Evolutionary conservation across 768 basidiomycete genomes (phyloP).

Genomic region (Boletus sp.): DNA sequence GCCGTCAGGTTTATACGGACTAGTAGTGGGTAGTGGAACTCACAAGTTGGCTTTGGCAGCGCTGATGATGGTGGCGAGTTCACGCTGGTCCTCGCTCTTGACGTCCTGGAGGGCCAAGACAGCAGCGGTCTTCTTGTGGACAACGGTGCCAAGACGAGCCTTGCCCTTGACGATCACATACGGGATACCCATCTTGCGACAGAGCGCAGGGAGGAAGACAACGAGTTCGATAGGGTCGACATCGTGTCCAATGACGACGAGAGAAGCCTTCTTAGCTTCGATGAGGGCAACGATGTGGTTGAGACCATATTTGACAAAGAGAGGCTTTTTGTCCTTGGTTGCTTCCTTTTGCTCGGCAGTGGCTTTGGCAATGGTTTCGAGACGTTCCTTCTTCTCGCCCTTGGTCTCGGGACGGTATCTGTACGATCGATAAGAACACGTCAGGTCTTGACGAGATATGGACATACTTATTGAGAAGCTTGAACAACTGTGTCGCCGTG

Average conservation of each 20-base stretch:
- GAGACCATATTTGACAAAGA: conserved; percentile 93
- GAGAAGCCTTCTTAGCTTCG: conserved; percentile 95
- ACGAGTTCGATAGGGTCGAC: conserved; percentile 99
- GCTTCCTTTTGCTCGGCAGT: conserved; percentile 77
- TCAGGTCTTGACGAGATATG: not conserved
- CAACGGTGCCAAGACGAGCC: conserved; percentile 95
- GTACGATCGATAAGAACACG: not conserved
- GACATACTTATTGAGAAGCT: conserved; percentile 85
- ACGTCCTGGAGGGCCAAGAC: conserved; percentile 92
- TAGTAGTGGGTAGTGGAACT: conserved; percentile 30
- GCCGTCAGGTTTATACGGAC: conserved; percentile 1
- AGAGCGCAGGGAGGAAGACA: conserved; percentile 95
- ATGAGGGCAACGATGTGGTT: conserved; percentile 96
- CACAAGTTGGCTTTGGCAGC: conserved; percentile 98
- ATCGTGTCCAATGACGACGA: conserved; percentile 95
- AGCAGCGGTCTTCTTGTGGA: conserved; percentile 97
- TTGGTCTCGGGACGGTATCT: conserved; percentile 87
- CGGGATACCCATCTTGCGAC: conserved; percentile 99
- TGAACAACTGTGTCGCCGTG: conserved; percentile 97
- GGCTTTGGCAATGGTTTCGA: conserved; percentile 71
- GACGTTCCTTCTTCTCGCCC: conserved; percentile 96
- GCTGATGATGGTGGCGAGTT: conserved; percentile 87
- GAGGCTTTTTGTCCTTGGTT: conserved; percentile 86
- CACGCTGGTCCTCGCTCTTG: conserved; percentile 88
- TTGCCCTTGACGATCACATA: conserved; percentile 99